phyloP scores from a whole-genome alignment of 2,329 filamentous ascomycete genomes.

The Teratosphaeriaceae sp. region DNA sequence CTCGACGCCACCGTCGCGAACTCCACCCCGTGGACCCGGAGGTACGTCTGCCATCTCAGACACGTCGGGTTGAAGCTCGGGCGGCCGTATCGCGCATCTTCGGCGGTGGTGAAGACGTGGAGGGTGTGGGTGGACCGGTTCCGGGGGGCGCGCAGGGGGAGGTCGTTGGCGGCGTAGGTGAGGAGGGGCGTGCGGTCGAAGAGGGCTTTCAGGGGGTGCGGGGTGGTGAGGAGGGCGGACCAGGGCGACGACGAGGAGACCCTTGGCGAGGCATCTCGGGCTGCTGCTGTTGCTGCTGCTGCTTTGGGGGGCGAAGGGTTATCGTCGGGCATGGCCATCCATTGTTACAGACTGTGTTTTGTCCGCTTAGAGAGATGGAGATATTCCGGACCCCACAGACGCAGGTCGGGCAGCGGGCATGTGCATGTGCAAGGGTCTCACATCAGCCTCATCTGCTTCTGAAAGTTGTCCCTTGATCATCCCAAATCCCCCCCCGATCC shows the following conservation, averaged over 20 bases:
- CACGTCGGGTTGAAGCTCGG: slow-evolving; percentile 90
- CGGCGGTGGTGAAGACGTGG: slow-evolving; percentile 66
- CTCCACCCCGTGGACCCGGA: slow-evolving; percentile 66
- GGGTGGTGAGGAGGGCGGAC: slow-evolving; percentile 48
- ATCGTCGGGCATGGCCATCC: slow-evolving; percentile 22
- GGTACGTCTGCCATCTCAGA: slow-evolving; percentile 92
- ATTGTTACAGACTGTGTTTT: too few species aligned
- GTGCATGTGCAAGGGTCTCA: too few species aligned
- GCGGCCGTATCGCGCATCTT: slow-evolving; percentile 53
- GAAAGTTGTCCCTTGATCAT: slow-evolving; percentile 3
- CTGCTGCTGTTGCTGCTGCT: too few species aligned
- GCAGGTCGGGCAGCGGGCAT: too few species aligned
- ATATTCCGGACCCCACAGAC: too few species aligned
- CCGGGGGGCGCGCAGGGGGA: slow-evolving; percentile 57
- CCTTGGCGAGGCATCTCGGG: too few species aligned
- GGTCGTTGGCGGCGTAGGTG: slow-evolving; percentile 66
- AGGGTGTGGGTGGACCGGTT: slow-evolving; percentile 51
- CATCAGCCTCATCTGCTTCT: not conserved
- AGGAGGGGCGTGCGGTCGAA: slow-evolving; percentile 79
- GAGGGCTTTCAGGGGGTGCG: slow-evolving; percentile 68
- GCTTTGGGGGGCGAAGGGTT: slow-evolving; percentile 5
- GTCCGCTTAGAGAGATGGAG: too few species aligned
- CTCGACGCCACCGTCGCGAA: slow-evolving; percentile 66
- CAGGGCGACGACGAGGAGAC: too few species aligned
- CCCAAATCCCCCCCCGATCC: not conserved